Base-by-base conservation (phyloP, 495 filamentous ascomycete genomes). In the Tuber aestivum region DNA sequence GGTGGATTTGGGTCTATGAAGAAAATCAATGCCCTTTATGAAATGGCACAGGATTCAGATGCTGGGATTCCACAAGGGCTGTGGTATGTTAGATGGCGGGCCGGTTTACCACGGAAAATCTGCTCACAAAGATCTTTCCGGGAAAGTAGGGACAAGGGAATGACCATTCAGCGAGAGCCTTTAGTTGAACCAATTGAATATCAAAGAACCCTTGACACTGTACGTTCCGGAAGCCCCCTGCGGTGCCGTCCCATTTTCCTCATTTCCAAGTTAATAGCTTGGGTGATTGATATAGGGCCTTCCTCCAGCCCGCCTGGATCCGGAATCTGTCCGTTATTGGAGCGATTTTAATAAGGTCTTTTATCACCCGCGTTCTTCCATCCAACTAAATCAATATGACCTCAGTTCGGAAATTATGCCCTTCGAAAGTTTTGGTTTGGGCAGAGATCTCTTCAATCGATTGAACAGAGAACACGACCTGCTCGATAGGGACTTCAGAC, bases 261-360 rank as follows among this genome's bases (percentile, higher is more conserved):
- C 44, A 94, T 92, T 85, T 97, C 92, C 94, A 92, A 9, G 93
- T 97, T 84, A 97, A 92, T 84, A 93, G 90, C 74, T 88, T 92
- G 48, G 86, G 69, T 94, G 91, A 20, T 88, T 95, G 61, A 86
- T 95, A 14, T 93, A 95, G 75, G 93, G 92, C 40, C 83, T 89
- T 69, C 77, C 86, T 4, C 90, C 92, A 2, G 85, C 89, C 1
- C 85, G 85, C 27, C 87, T 97, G 23, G 91, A 87, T 4, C 87
- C 91, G 0, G 86, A 89, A 42, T 88, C 90, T 4, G 92, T 98
- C 32, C 91, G 93, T 42, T 98, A 93, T 85, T 99, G 96, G 94
- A 97, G 94, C 21, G 95, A 99, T 84, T 98, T 92, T 84, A 94
- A 92, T 77, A 89, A 93, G 41, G 87, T 97, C 21, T 98, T 90